Base-by-base conservation (phyloP, 306 rosid genomes). In the Malus sylvestris region DNA sequence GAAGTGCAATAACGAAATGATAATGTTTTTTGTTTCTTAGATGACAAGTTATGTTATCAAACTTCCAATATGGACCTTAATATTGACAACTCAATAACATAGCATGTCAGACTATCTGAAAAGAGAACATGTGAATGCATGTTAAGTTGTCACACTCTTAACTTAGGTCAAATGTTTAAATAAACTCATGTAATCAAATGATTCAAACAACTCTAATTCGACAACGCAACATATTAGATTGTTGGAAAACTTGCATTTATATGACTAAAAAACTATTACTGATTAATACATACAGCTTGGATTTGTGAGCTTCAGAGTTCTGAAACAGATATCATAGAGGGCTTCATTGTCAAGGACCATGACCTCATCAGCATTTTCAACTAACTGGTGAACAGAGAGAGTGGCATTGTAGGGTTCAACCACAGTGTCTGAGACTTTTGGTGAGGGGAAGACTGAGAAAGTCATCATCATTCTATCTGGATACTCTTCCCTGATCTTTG, bases 381-480 rank as follows among this genome's bases (percentile, higher is more conserved):
- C 93, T 2, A 93, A 84, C 59, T 93, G 98, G 70, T 90, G 96
- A 42, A 93, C 96, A 20, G 98, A 93, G 59, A 90, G 98, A 25
- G 98, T 90, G 57, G 96, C 96, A 64, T 93, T 90, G 81, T 93
- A 93, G 46, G 98, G 98, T 83, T 93, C 98, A 65, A 93, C 98
- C 75, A 93, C 98, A 0, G 98, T 93, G 87, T 93, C 97, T 40
- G 97, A 93, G 32, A 93, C 98, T 85, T 65, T 90, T 4, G 96
- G 93, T 8, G 96, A 90, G 3, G 98, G 96, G 73, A 90, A 93
- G 33, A 93, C 96, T 10, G 98, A 93, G 85, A 93, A 93, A 53
- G 98, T 93, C 83, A 93, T 71, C 98, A 93, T 93, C 96, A 93
- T 93, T 73, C 98, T 81, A 74, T 93, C 98, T 9, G 96, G 98